Conservation (phyloP, 176 grass and related monocot species). For the Eleusine indica region DNA sequence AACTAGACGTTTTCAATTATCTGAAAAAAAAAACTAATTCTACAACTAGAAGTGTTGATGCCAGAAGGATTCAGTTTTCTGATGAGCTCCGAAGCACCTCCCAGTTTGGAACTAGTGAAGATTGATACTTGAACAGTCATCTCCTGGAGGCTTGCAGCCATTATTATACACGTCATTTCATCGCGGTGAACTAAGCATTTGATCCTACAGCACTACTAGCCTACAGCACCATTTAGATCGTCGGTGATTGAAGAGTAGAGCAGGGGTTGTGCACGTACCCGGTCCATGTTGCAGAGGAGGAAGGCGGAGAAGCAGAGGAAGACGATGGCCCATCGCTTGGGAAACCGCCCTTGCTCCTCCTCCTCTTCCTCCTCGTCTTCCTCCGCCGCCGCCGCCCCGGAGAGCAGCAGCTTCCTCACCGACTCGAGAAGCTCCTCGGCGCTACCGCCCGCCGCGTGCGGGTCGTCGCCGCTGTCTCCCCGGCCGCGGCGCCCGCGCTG, state of each 20-base stretch:
- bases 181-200: background rate
- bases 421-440: conserved; percentile 36
- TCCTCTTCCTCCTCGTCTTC: conserved; percentile 13
- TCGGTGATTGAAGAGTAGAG: background rate
- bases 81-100: background rate
- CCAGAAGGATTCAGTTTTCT: background rate
- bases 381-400: background rate
- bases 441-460: background rate
- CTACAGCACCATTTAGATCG: background rate
- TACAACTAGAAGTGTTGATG: background rate
- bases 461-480: background rate
- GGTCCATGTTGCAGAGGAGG: conserved; percentile 97
- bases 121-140: background rate
- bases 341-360: conserved; percentile 48
- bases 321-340: conserved; percentile 86
- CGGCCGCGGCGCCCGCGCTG: background rate
- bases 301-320: conserved; percentile 97
- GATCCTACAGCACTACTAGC: background rate
- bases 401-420: conserved; percentile 42
- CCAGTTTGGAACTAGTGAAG: background rate
- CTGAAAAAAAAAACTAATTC: background rate
- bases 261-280: conserved; percentile 48
- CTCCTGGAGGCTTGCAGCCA: background rate
- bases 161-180: background rate
- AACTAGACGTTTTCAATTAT: background rate